Base-by-base conservation (phyloP, 805 yeast species). In the Candida insectorum region DNA sequence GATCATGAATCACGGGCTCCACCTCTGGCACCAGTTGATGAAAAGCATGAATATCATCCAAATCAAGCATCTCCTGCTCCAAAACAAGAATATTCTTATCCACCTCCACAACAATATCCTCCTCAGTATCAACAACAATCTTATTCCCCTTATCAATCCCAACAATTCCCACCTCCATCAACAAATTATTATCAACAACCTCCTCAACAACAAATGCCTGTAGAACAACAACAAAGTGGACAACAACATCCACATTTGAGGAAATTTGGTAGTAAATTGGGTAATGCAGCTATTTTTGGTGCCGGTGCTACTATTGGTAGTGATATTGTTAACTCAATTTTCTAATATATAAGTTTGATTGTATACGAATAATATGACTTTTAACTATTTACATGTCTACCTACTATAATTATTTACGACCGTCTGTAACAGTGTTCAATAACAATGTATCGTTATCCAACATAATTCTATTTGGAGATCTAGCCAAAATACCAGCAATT, bases 281-380 rank as follows among this genome's bases (percentile, higher is more conserved):
- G 95, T 39, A 79, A 87, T 46, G 94, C 97, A n/a, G 89, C 94
- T 22, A 77, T 89, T 30, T 91, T 87, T 45, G 97, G 97, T 60
- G 96, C 95, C 7, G 97, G 97, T 68, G 95, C 97, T 24, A 81
- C 96, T 1, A 69, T 89, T 34, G 97, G 97, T 52, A 73, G 85
- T 28, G 87, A 84, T 49, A 48, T 91, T 32, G 85, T 89, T 25
- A 78, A 83, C 50, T 72, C 85, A 26, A 81, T 85, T 39, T 79
- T 82, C 47, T 79, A 60, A 54, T 10, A 28, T 10, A 36, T 33
- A 36, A 27, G 15, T 39, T 28, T 32, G 29, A 25, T 6, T n/a
- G 15, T n/a, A n/a, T n/a, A n/a, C n/a, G n/a, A n/a, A n/a, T n/a
- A n/a, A n/a, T n/a, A n/a, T 11, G 11, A 11, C 13, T 26, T 26